Evolutionary conservation across 2,329 filamentous ascomycete species (phyloP).

Genomic region (Fusarium illudens): DNA sequence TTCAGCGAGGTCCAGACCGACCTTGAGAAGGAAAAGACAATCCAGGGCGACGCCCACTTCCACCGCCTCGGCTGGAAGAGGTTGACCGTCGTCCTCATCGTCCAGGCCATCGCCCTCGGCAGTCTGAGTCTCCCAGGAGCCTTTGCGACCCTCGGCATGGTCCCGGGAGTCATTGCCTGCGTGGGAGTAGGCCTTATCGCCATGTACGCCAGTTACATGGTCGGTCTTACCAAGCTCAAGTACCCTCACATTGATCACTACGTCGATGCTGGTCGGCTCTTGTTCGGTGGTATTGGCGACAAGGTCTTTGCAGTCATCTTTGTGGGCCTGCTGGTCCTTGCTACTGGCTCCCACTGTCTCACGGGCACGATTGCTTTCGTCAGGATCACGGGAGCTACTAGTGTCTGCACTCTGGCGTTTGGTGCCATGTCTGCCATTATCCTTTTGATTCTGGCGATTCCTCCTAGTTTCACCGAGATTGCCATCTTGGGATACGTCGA

Average conservation of each 20-base stretch:
- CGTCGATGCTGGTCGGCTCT: neutral
- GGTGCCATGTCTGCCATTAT: neutral
- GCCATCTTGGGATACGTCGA: neutral
- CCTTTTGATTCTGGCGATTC: neutral
- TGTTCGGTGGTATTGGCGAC: neutral
- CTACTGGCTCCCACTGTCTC: neutral
- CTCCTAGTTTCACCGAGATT: slow-evolving; percentile 1
- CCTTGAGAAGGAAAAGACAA: neutral
- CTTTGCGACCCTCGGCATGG: neutral
- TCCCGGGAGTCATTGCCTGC: neutral
- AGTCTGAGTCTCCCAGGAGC: neutral
- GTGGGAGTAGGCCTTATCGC: neutral
- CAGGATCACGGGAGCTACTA: neutral
- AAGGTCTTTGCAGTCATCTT: neutral
- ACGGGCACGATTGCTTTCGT: slow-evolving; percentile 2
- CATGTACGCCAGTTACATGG: slow-evolving; percentile 2
- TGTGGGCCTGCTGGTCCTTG: neutral
- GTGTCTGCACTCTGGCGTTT: neutral
- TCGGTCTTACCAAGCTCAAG: neutral
- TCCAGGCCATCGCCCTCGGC: neutral
- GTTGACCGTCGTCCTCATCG: neutral
- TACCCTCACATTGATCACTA: neutral
- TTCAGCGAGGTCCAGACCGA: neutral
- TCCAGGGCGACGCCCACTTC: neutral
- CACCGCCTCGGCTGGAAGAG: neutral